Evolutionary conservation across 1,284 basidiomycete genomes (phyloP).

Genomic region (Inonotus hispidus): DNA sequence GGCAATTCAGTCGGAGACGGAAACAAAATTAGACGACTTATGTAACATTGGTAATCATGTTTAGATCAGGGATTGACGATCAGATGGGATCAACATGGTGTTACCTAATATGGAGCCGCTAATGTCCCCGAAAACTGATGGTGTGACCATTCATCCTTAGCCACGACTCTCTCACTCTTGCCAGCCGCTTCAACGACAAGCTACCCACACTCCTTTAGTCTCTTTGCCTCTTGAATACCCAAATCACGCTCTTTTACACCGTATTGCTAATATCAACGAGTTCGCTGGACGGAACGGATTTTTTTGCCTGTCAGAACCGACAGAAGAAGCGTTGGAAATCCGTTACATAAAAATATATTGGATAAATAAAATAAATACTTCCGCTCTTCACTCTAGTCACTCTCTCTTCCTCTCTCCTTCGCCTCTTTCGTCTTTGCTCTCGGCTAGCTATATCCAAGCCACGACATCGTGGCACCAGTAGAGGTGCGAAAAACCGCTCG

Average conservation of each 20-base stretch:
- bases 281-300: background rate
- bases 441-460: background rate
- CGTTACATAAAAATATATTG: constrained; percentile 2
- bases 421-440: too few species aligned
- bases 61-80: background rate
- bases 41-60: background rate
- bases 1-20: background rate
- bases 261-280: background rate
- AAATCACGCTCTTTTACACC: background rate
- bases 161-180: background rate
- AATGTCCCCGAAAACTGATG: background rate
- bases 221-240: background rate
- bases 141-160: background rate
- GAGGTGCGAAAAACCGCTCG: background rate
- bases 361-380: constrained; percentile 1
- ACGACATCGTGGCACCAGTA: background rate
- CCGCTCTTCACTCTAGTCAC: constrained; percentile 3
- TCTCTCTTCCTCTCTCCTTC: background rate
- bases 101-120: background rate
- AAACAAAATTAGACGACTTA: background rate
- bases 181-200: background rate
- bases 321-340: background rate
- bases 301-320: background rate
- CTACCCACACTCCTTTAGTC: background rate
- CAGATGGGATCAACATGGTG: background rate